Base-by-base conservation (phyloP, 805 yeast species). In the Cyberlindnera mycetangii region DNA sequence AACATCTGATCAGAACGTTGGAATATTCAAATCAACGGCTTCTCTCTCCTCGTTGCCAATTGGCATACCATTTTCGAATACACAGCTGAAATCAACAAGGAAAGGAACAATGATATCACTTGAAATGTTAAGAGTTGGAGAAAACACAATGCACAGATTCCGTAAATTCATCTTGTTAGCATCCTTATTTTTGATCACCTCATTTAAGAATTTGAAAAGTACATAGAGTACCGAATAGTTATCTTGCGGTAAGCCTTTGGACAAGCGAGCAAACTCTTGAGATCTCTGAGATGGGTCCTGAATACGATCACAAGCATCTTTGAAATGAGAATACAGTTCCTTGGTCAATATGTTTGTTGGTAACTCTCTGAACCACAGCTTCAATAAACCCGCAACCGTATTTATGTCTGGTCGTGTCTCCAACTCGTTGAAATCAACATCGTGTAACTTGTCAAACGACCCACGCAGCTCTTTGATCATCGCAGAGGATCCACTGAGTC, bases 401-500 rank as follows among this genome's bases (percentile, higher is more conserved):
- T 92, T 89, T 24, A 87, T 82, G 62, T 90, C 97, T 39, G 61
- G 67, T 55, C 60, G 64, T 28, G 72, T 61, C 0, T 64, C 61
- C 20, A 76, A 20, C 51, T 30, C 65, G 64, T 50, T 71, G 41
- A 90, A 69, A 57, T 87, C 89, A 36, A 86, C 69, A 60, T 90
- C 97, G 45, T 76, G 75, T 5, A 75, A 71, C 11, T 61, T 70
- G 59, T 89, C 87, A 68, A 85, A 92, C 37, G 67, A 71, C 37
- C 78, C 86, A 55, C 83, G 86, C 47, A 87, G 71, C 32, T 71
- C 76, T 51, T 82, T 78, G 32, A 87, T 88, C 41, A 83, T 74
- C 1, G 89, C 75, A 44, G 89, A 85, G 30, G 95, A 87, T 4
- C 98, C 98, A 64, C 90, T 87, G 45, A 89, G 69, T 49, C 99